These are phyloP conservation scores for Neofusicoccum kwambonambiense DNA, from an alignment of 2,329 filamentous ascomycete species.

Conservation along the genomic window DNA sequence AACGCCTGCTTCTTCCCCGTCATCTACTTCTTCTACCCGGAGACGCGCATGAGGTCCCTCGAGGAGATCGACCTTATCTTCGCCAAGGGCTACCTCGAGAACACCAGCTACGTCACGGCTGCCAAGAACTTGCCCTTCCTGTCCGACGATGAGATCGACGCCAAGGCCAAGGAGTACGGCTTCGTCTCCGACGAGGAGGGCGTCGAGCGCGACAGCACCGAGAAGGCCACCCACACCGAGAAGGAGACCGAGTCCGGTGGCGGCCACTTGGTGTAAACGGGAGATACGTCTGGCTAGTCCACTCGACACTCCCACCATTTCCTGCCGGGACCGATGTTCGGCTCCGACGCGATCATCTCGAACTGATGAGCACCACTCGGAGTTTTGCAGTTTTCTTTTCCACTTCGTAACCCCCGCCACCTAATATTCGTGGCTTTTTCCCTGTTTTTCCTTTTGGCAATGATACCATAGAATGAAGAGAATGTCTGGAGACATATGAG, in stretches of 20 bases:
- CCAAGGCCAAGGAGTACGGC: slow-evolving; percentile 42
- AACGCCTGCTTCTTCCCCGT: slow-evolving; percentile 54
- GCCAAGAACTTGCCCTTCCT: slow-evolving; percentile 58
- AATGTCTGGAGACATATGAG: neutral
- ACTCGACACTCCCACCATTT: neutral
- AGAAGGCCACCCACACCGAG: slow-evolving; percentile 19
- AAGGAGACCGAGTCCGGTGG: slow-evolving; percentile 20
- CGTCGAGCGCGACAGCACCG: slow-evolving; percentile 1
- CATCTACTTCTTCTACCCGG: slow-evolving; percentile 56
- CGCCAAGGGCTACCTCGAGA: slow-evolving; percentile 56
- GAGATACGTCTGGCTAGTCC: neutral
- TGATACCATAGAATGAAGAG: slow-evolving; percentile 15
- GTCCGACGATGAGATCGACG: slow-evolving; percentile 52
- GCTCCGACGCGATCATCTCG: neutral
- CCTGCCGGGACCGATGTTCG: neutral
- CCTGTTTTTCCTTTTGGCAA: neutral
- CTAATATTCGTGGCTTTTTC: slow-evolving; percentile 2
- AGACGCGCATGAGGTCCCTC: slow-evolving; percentile 52
- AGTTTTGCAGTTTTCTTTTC: neutral
- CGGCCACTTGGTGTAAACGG: slow-evolving; percentile 18
- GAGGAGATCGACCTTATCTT: slow-evolving; percentile 54
- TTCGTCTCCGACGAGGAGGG: slow-evolving; percentile 29
- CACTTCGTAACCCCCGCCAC: neutral
- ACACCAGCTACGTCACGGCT: slow-evolving; percentile 60
- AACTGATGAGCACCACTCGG: neutral